Conservation (phyloP, 208 protist species). For the Phytomonas francai region DNA sequence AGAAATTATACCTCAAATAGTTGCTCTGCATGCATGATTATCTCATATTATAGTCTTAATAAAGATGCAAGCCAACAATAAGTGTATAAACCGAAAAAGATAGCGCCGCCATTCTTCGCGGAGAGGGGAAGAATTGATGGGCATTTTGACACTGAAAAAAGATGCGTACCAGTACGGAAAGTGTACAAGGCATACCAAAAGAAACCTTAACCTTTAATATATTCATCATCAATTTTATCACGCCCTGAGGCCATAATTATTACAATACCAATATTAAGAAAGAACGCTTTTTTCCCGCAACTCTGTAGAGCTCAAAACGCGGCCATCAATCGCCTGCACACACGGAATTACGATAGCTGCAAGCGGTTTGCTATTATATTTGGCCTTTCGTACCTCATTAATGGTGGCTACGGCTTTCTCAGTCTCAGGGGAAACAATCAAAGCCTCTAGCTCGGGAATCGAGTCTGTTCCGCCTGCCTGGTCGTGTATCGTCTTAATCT, state of each 20-base stretch:
- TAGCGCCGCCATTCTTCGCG: neutral
- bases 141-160: neutral
- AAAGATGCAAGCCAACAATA: neutral
- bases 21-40: neutral
- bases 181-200: neutral
- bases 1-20: neutral
- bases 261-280: neutral
- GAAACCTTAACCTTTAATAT: neutral
- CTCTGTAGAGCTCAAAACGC: conserved; percentile 62
- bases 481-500: conserved; percentile 58
- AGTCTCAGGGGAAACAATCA: conserved; percentile 80
- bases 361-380: conserved; percentile 38
- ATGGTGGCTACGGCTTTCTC: conserved; percentile 36
- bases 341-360: conserved; percentile 49
- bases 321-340: conserved; percentile 29
- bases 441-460: conserved; percentile 54
- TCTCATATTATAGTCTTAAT: neutral
- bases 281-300: conserved; percentile 21
- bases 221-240: neutral
- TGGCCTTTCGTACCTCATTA: conserved; percentile 52
- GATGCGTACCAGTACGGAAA: neutral
- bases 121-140: neutral
- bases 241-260: neutral
- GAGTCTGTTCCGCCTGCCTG: conserved; percentile 58
- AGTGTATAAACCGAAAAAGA: neutral